Evolutionary conservation across 768 basidiomycete genomes (phyloP).

Genomic region (Psilocybe cubensis): DNA sequence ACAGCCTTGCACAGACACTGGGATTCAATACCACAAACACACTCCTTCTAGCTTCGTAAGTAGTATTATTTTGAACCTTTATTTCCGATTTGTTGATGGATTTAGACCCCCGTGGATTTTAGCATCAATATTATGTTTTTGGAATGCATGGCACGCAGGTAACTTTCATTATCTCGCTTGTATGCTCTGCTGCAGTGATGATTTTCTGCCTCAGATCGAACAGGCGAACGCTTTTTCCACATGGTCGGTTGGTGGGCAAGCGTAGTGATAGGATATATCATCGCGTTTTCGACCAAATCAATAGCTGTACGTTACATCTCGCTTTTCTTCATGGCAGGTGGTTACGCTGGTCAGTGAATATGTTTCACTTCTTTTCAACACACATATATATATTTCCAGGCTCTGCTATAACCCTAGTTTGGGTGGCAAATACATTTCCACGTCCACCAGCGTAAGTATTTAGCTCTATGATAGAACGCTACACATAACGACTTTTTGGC

Average conservation of each 20-base stretch:
- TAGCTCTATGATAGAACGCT: not conserved
- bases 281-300: slow-evolving; percentile 55
- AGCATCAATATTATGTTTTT: slow-evolving; percentile 48
- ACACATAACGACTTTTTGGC: not conserved
- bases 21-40: slow-evolving; percentile 63
- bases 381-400: slow-evolving; percentile 26
- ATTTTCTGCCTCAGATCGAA: slow-evolving; percentile 40
- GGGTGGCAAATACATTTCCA: slow-evolving; percentile 64
- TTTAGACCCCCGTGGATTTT: slow-evolving; percentile 68
- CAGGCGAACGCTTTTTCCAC: slow-evolving; percentile 71
- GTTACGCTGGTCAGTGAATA: slow-evolving; percentile 34
- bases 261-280: slow-evolving; percentile 63
- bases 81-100: not conserved
- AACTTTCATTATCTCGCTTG: not conserved
- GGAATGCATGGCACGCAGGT: slow-evolving; percentile 60
- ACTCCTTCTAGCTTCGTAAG: slow-evolving; percentile 64
- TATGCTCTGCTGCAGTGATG: too few species aligned
- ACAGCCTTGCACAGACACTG: slow-evolving; percentile 59
- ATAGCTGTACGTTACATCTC: slow-evolving; percentile 61
- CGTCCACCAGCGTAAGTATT: slow-evolving; percentile 48
- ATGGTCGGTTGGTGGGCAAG: slow-evolving; percentile 60
- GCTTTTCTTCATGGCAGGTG: slow-evolving; percentile 65
- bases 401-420: slow-evolving; percentile 54
- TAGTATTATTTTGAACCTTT: not conserved
- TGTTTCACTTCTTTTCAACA: not conserved